phyloP scores from a whole-genome alignment of 352 stramenopile genomes.

The Globisporangium recalcitrans region DNA sequence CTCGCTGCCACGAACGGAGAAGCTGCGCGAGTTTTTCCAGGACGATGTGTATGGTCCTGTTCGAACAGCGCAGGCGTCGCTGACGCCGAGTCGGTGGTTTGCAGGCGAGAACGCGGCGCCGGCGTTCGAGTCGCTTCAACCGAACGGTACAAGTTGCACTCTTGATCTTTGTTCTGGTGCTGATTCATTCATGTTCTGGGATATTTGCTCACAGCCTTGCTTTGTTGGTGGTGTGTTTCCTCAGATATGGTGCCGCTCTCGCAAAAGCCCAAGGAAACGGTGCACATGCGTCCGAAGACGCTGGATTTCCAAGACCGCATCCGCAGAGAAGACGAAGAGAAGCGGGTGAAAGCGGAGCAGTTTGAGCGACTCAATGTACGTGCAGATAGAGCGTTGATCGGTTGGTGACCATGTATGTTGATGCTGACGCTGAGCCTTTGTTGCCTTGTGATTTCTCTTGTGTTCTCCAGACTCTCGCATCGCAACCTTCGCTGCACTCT shows the following conservation, averaged over 20 bases:
- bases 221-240: background rate
- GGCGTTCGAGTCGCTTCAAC: slow-evolving; percentile 50
- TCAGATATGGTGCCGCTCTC: slow-evolving; percentile 60
- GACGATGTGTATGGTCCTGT: slow-evolving; percentile 65
- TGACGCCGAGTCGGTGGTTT: slow-evolving; percentile 50
- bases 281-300: slow-evolving; percentile 44
- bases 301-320: slow-evolving; percentile 61
- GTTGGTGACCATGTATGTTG: background rate
- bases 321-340: slow-evolving; percentile 57
- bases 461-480: slow-evolving; percentile 37
- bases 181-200: too few species aligned
- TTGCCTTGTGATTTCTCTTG: slow-evolving; percentile 3
- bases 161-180: too few species aligned
- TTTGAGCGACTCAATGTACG: slow-evolving; percentile 68
- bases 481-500: slow-evolving; percentile 67
- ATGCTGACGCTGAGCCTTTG: background rate
- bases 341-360: slow-evolving; percentile 51
- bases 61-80: slow-evolving; percentile 22
- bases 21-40: slow-evolving; percentile 73
- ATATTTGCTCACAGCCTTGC: background rate
- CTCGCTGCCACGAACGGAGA: slow-evolving; percentile 54
- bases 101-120: slow-evolving; percentile 33
- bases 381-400: background rate
- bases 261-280: slow-evolving; percentile 38
- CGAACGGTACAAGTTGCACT: slow-evolving; percentile 27